Base-by-base conservation (phyloP, 108 stramenopile genomes). In the Cyclotella kingstonii region DNA sequence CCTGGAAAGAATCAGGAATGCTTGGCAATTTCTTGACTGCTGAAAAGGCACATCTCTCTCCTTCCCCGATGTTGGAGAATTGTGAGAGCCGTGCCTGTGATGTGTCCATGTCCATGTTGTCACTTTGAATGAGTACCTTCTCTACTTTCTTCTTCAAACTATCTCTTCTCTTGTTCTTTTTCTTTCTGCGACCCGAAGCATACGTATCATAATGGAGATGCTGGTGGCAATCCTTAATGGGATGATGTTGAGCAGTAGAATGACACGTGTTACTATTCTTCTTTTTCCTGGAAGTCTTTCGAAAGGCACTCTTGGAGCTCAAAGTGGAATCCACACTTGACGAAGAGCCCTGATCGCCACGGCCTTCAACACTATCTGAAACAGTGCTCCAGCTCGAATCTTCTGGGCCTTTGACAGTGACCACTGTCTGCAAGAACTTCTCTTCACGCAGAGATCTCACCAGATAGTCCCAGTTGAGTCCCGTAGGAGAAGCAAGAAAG, bases 361-460 rank as follows among this genome's bases (percentile, higher is more conserved):
- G 41, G 22, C 26, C 19, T 18, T 39, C 28, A 15, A 15, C 31
- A 43, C 45, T 22, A 49, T 26, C 28, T 3, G 36, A 46, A 2
- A 50, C 4, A 0, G 60, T 49, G 2, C 17, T 18, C n/a, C 36
- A n/a, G 19, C 50, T 47, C 11, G 48, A 46, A 43, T 33, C 36
- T 40, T 47, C 41, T 3, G 48, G 35, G 17, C 31, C 14, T 33
- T 44, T 25, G 9, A 62, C 50, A 11, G 60, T 62, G 18, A 56
- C 40, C 4, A 44, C 19, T 3, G 60, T 62, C n/a, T 62, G 26
- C 22, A 62, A 17, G 22, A 48, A 62, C 60, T 49, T 62, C 70
- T 66, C 65, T 30, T 66, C 54, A 2, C 65, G 42, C 54, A 66
- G 36, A 22, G 65, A 66, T 5, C 46, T 30, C 45, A 66, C 65